These are phyloP conservation scores for Cyclotella choctawhatcheeana DNA, from an alignment of 108 stramenopile species.

Conservation along the genomic window DNA sequence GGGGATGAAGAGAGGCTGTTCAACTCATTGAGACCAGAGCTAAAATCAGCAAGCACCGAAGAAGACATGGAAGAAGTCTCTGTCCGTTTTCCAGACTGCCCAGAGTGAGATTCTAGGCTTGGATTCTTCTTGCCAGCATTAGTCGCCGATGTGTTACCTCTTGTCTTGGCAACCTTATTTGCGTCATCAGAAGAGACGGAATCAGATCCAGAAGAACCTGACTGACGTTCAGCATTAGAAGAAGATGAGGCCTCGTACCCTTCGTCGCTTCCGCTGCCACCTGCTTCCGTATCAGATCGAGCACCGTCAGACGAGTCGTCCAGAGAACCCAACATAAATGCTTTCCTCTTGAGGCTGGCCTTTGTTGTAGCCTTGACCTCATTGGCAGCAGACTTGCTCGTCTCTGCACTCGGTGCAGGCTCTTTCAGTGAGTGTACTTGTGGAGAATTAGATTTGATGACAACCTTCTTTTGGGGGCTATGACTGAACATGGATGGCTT, in stretches of 20 bases:
- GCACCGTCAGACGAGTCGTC: slow-evolving; percentile 44
- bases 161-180: slow-evolving; percentile 29
- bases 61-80: slow-evolving; percentile 53
- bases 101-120: slow-evolving; percentile 33
- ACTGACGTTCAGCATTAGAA: slow-evolving; percentile 46
- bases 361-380: slow-evolving; percentile 12
- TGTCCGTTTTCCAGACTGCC: slow-evolving; percentile 37
- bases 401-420: not conserved
- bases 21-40: slow-evolving; percentile 46
- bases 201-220: slow-evolving; percentile 44
- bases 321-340: slow-evolving; percentile 3
- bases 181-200: slow-evolving; percentile 48
- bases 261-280: slow-evolving; percentile 37
- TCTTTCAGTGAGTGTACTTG: slow-evolving; percentile 6
- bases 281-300: slow-evolving; percentile 32
- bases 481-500: slow-evolving; percentile 23
- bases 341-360: slow-evolving; percentile 21
- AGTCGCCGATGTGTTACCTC: not conserved
- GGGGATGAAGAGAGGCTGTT: slow-evolving; percentile 30
- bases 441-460: slow-evolving; percentile 13
- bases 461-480: slow-evolving; percentile 28
- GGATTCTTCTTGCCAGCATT: slow-evolving; percentile 16
- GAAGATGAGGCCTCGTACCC: slow-evolving; percentile 52
- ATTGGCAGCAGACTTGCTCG: not conserved
- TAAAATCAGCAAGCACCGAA: slow-evolving; percentile 51